Evolutionary conservation across 257 asterid genomes (phyloP).

Genomic region (Solanum stenotomum): DNA sequence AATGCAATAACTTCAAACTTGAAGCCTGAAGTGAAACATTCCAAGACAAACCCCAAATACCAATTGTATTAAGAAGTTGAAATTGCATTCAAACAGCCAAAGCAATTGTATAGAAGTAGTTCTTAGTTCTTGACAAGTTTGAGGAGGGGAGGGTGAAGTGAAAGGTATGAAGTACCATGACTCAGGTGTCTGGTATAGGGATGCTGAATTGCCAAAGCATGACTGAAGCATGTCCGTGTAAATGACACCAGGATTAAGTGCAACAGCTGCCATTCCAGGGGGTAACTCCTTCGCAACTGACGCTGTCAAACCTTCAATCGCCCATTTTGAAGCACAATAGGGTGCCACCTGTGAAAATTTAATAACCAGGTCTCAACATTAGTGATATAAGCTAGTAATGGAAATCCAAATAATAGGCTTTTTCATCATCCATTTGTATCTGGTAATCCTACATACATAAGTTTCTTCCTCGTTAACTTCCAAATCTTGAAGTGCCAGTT

Average conservation of each 20-base stretch:
- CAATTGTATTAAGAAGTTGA: not conserved
- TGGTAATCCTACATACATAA: not conserved
- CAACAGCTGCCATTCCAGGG: slow-evolving; percentile 69
- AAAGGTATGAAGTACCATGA: slow-evolving; percentile 46
- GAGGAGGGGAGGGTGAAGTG: not conserved
- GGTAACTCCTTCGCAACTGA: slow-evolving; percentile 91
- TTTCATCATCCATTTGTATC: not conserved
- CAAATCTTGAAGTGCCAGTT: not conserved
- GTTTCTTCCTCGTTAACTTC: not conserved
- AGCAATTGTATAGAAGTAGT: not conserved
- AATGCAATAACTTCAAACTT: not conserved
- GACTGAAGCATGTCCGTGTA: slow-evolving; percentile 93
- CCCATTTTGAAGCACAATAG: slow-evolving; percentile 98
- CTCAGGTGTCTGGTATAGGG: slow-evolving; percentile 74
- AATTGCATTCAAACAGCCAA: not conserved
- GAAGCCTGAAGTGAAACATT: not conserved
- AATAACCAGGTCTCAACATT: slow-evolving; percentile 7
- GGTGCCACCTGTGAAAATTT: slow-evolving; percentile 73
- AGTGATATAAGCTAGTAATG: not conserved
- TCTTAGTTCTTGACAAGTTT: not conserved
- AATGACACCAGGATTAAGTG: slow-evolving; percentile 89
- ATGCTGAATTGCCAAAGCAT: slow-evolving; percentile 84
- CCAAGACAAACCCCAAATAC: not conserved
- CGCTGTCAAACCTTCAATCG: slow-evolving; percentile 82
- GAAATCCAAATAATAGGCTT: not conserved